Evolutionary conservation across 2,329 filamentous ascomycete species (phyloP), one percentile per base, ranked within the genome.

Genomic region (Neurospora crassa): DNA sequence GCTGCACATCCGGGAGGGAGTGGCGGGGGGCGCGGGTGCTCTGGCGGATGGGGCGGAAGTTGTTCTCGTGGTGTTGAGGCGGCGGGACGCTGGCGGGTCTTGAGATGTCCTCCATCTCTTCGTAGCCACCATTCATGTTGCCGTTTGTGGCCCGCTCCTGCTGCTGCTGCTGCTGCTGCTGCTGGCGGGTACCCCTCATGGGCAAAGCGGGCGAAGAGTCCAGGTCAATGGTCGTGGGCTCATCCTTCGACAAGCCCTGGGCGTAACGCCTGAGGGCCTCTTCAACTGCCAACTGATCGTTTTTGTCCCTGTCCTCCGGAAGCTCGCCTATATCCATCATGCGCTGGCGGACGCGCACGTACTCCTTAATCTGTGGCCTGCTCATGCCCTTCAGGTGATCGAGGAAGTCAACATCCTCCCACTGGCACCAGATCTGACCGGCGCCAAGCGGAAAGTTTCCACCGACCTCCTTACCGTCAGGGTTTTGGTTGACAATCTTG

Each of bases 371-470:
- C 74, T 90, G 88, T 1, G 83, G 81, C 11, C 88, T 80, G 4
- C 79, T 83, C 0, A 90, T 79, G 1, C 79, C 75, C n/a, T 81
- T 78, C 0, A 91, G 80, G 68, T 90, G 87, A 1, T 83, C 81
- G 34, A 90, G 84, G 34, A 90, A 86, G 42, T 84, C 83, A 12
- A 89, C 86, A 68, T 90, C 87, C 16, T 90, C 87, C 73, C 88
- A 90, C 6, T 84, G 80, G 45, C 90, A 87, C 88, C 88, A 90
- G 0, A 90, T 77, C 1, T 86, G 87, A 14, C 88, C 88, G 1
- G 88, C 85, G 1, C 88, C 88, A 2, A 79, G 78, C 0, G 89
- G 89, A 70, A 89, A 90, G 77, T 90, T 90, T 43, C 87, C 88
- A 41, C 86, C 82, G 1, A 88, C 80, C 40, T 83, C 84, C 0